phyloP scores from a whole-genome alignment of 1,284 basidiomycete species.

The Trametes hirsuta region DNA sequence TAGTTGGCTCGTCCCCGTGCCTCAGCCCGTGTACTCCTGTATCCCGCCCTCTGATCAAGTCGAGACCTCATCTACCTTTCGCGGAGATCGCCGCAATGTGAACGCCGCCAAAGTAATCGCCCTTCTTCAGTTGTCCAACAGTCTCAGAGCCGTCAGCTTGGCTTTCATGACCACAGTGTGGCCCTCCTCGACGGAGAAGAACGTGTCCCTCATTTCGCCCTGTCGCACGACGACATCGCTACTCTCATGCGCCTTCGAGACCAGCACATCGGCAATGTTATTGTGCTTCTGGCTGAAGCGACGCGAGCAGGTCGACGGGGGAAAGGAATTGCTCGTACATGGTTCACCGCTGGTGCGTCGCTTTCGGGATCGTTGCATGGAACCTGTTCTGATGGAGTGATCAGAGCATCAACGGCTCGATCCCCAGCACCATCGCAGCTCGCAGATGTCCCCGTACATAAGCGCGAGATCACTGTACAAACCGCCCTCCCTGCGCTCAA shows the following conservation, averaged over 20 bases:
- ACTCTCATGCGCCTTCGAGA: constrained; percentile 80
- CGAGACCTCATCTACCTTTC: no score
- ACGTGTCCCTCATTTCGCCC: constrained; percentile 95
- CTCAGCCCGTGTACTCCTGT: no score
- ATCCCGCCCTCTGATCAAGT: no score
- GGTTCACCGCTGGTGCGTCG: constrained; percentile 84
- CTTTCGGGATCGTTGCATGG: constrained; percentile 94
- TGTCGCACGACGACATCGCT: constrained; percentile 89
- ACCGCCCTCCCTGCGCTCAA: constrained; percentile 83
- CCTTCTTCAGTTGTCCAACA: constrained; percentile 82
- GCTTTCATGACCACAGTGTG: constrained; percentile 87
- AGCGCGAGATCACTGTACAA: constrained; percentile 97
- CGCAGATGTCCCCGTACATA: constrained; percentile 98
- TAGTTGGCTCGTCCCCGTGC: no score
- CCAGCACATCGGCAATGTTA: constrained; percentile 96
- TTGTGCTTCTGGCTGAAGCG: constrained; percentile 87
- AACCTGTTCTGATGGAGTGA: constrained; percentile 97
- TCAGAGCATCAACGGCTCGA: constrained; percentile 89
- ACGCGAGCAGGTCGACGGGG: constrained; percentile 88
- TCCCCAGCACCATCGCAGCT: constrained; percentile 90
- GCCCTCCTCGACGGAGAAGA: constrained; percentile 97
- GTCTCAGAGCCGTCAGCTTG: constrained; percentile 62
- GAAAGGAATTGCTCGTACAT: constrained; percentile 97
- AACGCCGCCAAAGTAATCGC: constrained; percentile 97
- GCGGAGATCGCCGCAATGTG: background rate